Evolutionary conservation across 192 early-diverging fungal genomes (phyloP).

Genomic region (Podila horticola): DNA sequence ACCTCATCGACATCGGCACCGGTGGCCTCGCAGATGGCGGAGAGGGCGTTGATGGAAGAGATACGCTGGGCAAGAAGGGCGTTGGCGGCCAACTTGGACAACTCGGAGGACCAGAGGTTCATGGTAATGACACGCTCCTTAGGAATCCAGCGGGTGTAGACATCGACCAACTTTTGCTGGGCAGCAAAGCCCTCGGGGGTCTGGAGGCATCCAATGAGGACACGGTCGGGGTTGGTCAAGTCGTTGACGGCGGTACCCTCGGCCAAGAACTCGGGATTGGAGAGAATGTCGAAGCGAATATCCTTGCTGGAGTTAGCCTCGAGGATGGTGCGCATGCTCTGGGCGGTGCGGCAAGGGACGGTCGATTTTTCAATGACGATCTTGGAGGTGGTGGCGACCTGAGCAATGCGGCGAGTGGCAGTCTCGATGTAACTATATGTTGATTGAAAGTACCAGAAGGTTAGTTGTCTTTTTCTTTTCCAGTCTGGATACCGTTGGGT

Average conservation of each 20-base stretch:
- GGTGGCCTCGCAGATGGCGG: constrained; percentile 92
- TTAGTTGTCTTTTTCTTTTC: too few species aligned
- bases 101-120: constrained; percentile 94
- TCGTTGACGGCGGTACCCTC: constrained; percentile 90
- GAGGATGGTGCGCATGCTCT: constrained; percentile 81
- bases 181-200: constrained; percentile 74
- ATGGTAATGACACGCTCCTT: constrained; percentile 86
- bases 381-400: constrained; percentile 78
- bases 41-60: constrained; percentile 90
- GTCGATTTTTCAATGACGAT: constrained; percentile 95
- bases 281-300: constrained; percentile 84
- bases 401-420: constrained; percentile 84
- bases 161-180: constrained; percentile 71
- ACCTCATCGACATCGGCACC: constrained; percentile 93
- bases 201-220: constrained; percentile 85
- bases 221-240: constrained; percentile 85
- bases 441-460: too few species aligned
- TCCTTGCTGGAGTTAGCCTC: constrained; percentile 72
- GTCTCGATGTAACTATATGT: constrained; percentile 72
- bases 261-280: constrained; percentile 95
- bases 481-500: too few species aligned
- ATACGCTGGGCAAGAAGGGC: constrained; percentile 95
- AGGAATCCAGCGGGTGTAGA: constrained; percentile 90
- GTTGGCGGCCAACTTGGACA: constrained; percentile 94
- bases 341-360: constrained; percentile 91